Evolutionary conservation across 176 grass and related monocot genomes (phyloP).

Genomic region (Eremochloa ophiuroides): DNA sequence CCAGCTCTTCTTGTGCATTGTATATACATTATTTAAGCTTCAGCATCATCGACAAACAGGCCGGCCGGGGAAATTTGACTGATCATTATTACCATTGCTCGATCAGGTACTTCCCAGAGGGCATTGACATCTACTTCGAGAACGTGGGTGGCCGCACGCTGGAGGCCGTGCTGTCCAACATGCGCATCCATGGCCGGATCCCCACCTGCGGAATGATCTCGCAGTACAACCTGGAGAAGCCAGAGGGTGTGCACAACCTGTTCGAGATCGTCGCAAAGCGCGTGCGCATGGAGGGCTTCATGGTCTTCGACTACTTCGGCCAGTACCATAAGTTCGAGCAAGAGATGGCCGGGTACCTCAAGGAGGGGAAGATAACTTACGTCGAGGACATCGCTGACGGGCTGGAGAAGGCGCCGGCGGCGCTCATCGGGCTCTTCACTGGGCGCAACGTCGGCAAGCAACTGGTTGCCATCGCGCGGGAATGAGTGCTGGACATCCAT

Average conservation of each 20-base stretch:
- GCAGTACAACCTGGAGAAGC: conserved; percentile 36
- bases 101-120: conserved; percentile 34
- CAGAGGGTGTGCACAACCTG: conserved; percentile 28
- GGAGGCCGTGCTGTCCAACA: conserved; percentile 49
- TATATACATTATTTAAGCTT: neutral
- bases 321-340: conserved; percentile 31
- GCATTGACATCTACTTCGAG: conserved; percentile 78
- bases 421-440: conserved; percentile 28
- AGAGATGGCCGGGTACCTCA: conserved; percentile 20
- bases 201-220: conserved; percentile 48
- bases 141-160: conserved; percentile 58
- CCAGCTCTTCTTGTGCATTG: neutral
- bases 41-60: neutral
- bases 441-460: conserved; percentile 39
- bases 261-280: conserved; percentile 12
- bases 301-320: conserved; percentile 27
- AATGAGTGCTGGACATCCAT: neutral
- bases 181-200: conserved; percentile 33
- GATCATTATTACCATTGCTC: neutral
- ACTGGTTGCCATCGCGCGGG: conserved; percentile 7
- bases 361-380: conserved; percentile 30
- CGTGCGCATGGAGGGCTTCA: conserved; percentile 46
- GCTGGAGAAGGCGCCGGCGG: conserved; percentile 31
- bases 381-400: conserved; percentile 41
- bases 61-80: no score